Base-by-base conservation (phyloP, 1,139 yeast genomes). In the Candida gigantensis region DNA sequence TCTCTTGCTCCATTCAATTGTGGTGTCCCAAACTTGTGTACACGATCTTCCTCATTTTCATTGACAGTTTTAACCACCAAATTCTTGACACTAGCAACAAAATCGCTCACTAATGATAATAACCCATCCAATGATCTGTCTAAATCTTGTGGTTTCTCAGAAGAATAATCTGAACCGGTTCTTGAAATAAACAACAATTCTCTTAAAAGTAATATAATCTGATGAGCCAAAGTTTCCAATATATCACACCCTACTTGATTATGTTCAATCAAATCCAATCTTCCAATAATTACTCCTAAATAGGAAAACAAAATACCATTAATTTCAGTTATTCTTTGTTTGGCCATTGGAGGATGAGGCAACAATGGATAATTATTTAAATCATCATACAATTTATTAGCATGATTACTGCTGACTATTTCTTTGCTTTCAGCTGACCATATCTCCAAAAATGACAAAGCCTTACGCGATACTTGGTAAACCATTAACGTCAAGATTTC, bases 191-290 rank as follows among this genome's bases (percentile, higher is more conserved):
- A 81, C 24, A 83, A 62, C 27, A 84, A 59, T 49, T 84, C 94
- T 51, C 84, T 65, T 30, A 83, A 60, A 13, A 84, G 56, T 16
- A 83, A 57, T 37, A 82, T 81, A 28, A 84, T 70, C 49, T 84
- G 92, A 49, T 82, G 86, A 3, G 83, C 77, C 14, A 84, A 63
- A 12, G 74, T 69, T 50, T 84, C 90, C 35, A 84, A 57, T 10
- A 80, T 60, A 46, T 81, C 84, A 53, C 87, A 81, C 1, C 90
- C 90, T 15, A 68, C 66, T 4, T 81, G 73, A 52, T 83, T 84
- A 51, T 81, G 84, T 51, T 84, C 92, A 32, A 84, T 78, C 55
- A 84, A 67, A 55, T 84, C 92, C 46, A 84, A 60, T 50, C 94
- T 65, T 7, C 94, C 94, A 12, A 84, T 68, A 7, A 84, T 74